Evolutionary conservation across 805 yeast species (phyloP).

Genomic region (Metschnikowia noctiluminum): DNA sequence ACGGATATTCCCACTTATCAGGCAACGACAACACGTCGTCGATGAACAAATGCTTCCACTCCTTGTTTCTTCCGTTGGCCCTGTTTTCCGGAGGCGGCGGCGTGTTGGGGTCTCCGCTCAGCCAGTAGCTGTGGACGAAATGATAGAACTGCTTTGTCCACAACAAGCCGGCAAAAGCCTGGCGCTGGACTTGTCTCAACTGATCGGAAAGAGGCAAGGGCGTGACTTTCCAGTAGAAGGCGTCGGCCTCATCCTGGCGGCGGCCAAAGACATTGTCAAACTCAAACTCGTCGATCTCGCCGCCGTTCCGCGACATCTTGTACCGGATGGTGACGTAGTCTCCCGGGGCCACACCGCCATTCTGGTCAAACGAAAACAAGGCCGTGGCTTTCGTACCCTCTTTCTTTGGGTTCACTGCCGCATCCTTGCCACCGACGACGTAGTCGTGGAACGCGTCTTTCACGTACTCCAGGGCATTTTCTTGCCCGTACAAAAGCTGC

Average conservation of each 20-base stretch:
- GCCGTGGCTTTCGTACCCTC: slow-evolving; percentile 84
- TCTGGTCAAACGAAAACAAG: slow-evolving; percentile 72
- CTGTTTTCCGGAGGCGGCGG: slow-evolving; percentile 76
- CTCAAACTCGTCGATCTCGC: slow-evolving; percentile 64
- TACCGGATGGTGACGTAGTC: slow-evolving; percentile 85
- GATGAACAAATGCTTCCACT: slow-evolving; percentile 85
- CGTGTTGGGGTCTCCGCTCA: slow-evolving; percentile 74
- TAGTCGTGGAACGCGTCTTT: slow-evolving; percentile 92
- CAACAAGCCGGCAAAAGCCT: slow-evolving; percentile 88
- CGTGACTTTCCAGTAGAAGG: slow-evolving; percentile 83
- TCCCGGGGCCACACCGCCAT: slow-evolving; percentile 79
- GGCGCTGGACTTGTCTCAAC: slow-evolving; percentile 80
- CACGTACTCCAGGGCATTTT: slow-evolving; percentile 56
- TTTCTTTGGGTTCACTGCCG: slow-evolving; percentile 65
- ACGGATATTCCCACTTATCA: slow-evolving; percentile 95
- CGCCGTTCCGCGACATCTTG: slow-evolving; percentile 47
- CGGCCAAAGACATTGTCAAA: slow-evolving; percentile 66
- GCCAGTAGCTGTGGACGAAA: slow-evolving; percentile 84
- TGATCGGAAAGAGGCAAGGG: slow-evolving; percentile 83
- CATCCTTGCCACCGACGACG: slow-evolving; percentile 56
- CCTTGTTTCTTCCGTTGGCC: slow-evolving; percentile 81
- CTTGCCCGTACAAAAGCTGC: slow-evolving; percentile 59
- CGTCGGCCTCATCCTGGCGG: slow-evolving; percentile 86
- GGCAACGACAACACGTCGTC: slow-evolving; percentile 88
- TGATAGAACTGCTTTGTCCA: slow-evolving; percentile 94